These are phyloP conservation scores for Petunia secreta DNA, from an alignment of 257 asterid species.

Conservation along the genomic window DNA sequence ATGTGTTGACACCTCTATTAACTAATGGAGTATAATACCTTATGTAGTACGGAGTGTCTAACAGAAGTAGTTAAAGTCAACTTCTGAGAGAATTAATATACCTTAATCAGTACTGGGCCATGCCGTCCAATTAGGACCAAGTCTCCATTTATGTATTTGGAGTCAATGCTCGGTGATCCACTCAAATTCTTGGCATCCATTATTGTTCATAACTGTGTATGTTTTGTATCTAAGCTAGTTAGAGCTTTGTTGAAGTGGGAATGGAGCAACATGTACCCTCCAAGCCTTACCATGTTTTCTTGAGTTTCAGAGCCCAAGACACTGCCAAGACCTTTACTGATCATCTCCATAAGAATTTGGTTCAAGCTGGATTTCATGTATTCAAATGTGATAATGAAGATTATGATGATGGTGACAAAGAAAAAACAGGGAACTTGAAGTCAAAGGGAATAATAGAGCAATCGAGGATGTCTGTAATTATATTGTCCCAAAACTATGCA, in stretches of 20 bases:
- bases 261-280: background rate
- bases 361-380: constrained; percentile 23
- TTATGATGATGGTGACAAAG: background rate
- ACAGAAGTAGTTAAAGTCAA: too few relatives aligned
- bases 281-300: constrained; percentile 4
- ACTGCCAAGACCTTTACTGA: constrained; percentile 25
- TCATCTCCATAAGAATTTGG: constrained; percentile 23
- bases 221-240: background rate
- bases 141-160: too few relatives aligned
- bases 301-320: constrained; percentile 24
- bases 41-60: too few relatives aligned
- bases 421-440: background rate
- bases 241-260: background rate
- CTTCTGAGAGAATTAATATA: too few relatives aligned
- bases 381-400: background rate
- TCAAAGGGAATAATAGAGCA: background rate
- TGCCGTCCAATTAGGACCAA: too few relatives aligned
- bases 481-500: constrained; percentile 18
- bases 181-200: too few relatives aligned
- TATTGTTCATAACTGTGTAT: too few relatives aligned
- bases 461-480: constrained; percentile 26
- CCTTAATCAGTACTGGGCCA: too few relatives aligned
- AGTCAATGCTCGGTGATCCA: too few relatives aligned
- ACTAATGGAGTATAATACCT: too few relatives aligned
- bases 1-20: too few relatives aligned